Base-by-base conservation (phyloP, 1,139 yeast genomes). In the Debaryomycetaceae sp. region DNA sequence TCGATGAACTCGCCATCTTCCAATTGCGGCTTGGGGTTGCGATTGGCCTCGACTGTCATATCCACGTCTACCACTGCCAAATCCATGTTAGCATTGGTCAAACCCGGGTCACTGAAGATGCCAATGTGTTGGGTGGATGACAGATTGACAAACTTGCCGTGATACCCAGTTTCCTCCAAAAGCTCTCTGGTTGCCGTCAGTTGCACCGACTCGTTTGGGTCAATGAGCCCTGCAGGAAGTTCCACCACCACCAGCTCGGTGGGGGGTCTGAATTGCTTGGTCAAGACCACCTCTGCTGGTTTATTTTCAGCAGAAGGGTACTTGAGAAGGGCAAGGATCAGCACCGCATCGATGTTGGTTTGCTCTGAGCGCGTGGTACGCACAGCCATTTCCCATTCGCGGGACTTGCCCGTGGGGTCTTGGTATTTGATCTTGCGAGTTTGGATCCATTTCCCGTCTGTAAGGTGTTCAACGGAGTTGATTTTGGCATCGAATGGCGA, bases 181-280 rank as follows among this genome's bases (percentile, higher is more conserved):
- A 91, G 61, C 54, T 91, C 98, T 38, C 98, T 71, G 34, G 79
- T 68, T 0, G 97, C 97, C 21, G 96, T 86, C 3, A 73, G 56
- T 42, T 80, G 88, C 23, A 86, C 60, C 2, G 81, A 54, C 51
- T 91, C 98, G 31, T 75, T 71, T 2, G 93, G 86, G 53, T 91
- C 98, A 27, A 91, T 72, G 38, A 91, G 64, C 0, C 98, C 98
- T 0, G 98, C 98, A 0, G 98, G 98, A 46, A 89, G 71, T 54
- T 91, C 98, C 41, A 91, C 78, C 48, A 91, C 83, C 2, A 89
- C 86, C 16, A 86, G 88, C 34, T 73, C 80, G 7, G 83, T 83
- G 1, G 98, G 97, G 2, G 97, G 96, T 35, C 98, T 70, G 58
- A 83, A 89, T 52, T 89, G 97, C 51, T 83, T 84, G 46, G 85